phyloP scores from a whole-genome alignment of 2,329 filamentous ascomycete species.

The Exophiala xenobiotica region DNA sequence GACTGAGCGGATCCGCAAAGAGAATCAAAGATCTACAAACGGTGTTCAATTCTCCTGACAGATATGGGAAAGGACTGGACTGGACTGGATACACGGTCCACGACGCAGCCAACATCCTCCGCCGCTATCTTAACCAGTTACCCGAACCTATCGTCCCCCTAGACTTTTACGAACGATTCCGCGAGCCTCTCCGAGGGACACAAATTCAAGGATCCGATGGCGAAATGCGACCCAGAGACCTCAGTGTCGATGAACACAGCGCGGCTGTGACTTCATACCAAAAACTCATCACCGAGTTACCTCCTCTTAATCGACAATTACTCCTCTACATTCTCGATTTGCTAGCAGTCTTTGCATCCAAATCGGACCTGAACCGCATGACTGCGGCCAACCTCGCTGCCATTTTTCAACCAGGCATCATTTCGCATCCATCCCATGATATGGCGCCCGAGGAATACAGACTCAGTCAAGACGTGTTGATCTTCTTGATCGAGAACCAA shows the following conservation, averaged over 20 bases:
- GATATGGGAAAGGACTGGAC: slow-evolving; percentile 93
- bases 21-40: slow-evolving; percentile 94
- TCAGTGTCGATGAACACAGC: slow-evolving; percentile 59
- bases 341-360: slow-evolving; percentile 93
- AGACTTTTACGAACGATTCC: slow-evolving; percentile 87
- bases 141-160: slow-evolving; percentile 95
- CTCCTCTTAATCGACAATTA: slow-evolving; percentile 87
- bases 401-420: slow-evolving; percentile 95
- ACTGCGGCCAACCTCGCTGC: slow-evolving; percentile 89
- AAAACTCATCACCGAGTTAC: slow-evolving; percentile 84
- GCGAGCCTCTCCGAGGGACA: slow-evolving; percentile 74
- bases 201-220: slow-evolving; percentile 68
- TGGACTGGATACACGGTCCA: slow-evolving; percentile 98
- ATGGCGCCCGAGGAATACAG: slow-evolving; percentile 95
- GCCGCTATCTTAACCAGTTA: slow-evolving; percentile 91
- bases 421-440: slow-evolving; percentile 90
- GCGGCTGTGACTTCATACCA: slow-evolving; percentile 82
- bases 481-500: slow-evolving; percentile 97
- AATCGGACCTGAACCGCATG: slow-evolving; percentile 96
- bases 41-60: slow-evolving; percentile 88
- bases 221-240: slow-evolving; percentile 64
- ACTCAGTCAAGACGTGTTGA: slow-evolving; percentile 92
- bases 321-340: slow-evolving; percentile 94
- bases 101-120: slow-evolving; percentile 93
- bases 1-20: slow-evolving; percentile 92